Base-by-base conservation (phyloP, 345 rosid genomes). In the Gossypium turneri region DNA sequence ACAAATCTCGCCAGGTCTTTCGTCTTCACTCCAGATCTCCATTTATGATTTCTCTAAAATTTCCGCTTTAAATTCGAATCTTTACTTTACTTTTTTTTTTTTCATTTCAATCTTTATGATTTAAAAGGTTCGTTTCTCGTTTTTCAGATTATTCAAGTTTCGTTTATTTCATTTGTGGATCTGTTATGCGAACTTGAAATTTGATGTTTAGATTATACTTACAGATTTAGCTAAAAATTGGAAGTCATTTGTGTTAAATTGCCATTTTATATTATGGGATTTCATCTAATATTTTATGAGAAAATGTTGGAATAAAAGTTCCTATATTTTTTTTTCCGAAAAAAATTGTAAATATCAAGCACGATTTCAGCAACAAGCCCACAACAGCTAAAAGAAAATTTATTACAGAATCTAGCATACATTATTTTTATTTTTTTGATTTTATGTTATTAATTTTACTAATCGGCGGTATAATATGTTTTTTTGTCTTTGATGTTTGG, bases 1-100 rank as follows among this genome's bases (percentile, higher is more conserved):
- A 92, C 81, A 90, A 88, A 91, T 86, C 96, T 75, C 88, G 88
- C 77, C 98, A 92, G 96, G 97, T 90, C 66, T 17, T 67, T 70
- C 17, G 5, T n/a, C 15, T 22, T 71, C 5, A 25, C 38, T 12
- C 38, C 41, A 59, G n/a, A 22, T 59, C 64, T 25, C 64, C 64
- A 12, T 13, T 25, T 13, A 12, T 7, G 13, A 58, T 19, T 19
- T 43, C 55, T 38, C 25, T 48, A 47, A 16, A 22, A 19, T 50
- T 7, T 48, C 16, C 11, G 20, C 2, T 69, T 51, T 27, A 51
- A 7, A 27, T 51, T 69, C 7, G 51, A 50, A 69, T 5, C 20
- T 51, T 47, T 12, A 12, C 20, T 45, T 20, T 5, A 34, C 41
- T 34, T n/a, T 65, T 9, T 2, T 9, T 2, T 25, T 13, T 67